Percentiles rank a stretch among this genome's conserved stretches.
Evolutionary conservation across 2,329 filamentous ascomycete species (phyloP).

Genomic region (Gnomoniopsis sp.): DNA sequence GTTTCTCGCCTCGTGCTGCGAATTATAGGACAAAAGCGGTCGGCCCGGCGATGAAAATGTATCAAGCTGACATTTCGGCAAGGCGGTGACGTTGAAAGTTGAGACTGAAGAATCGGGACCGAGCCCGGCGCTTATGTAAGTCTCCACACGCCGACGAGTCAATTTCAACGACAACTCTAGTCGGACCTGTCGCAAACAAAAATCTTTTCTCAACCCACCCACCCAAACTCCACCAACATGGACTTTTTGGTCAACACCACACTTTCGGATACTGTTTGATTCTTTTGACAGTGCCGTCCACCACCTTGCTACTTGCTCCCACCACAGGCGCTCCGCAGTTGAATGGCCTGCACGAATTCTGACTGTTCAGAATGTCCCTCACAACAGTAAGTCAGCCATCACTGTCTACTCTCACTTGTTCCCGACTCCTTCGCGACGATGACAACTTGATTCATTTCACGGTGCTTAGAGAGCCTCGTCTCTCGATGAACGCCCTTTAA

Average conservation of each 20-base stretch:
- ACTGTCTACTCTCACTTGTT: neutral
- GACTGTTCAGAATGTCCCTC: constrained; percentile 23
- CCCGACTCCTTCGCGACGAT: constrained; percentile 48
- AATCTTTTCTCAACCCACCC: neutral
- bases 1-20: neutral
- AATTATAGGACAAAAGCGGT: neutral
- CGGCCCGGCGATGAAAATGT: neutral
- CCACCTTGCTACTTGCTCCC: neutral
- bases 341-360: constrained; percentile 15
- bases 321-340: neutral
- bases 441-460: constrained; percentile 49
- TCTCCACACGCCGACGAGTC: neutral
- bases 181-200: neutral
- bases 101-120: neutral
- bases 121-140: neutral
- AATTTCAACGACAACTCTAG: neutral
- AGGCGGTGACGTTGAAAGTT: too few relatives aligned
- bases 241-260: neutral
- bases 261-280: neutral
- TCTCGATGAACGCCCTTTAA: constrained; percentile 59
- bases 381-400: constrained; percentile 22
- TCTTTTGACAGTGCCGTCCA: too few relatives aligned
- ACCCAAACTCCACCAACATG: neutral
- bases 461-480: constrained; percentile 58
- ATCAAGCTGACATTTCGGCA: neutral